phyloP scores from a whole-genome alignment of 2,329 filamentous ascomycete genomes.

The Leptographium galeiforme region DNA sequence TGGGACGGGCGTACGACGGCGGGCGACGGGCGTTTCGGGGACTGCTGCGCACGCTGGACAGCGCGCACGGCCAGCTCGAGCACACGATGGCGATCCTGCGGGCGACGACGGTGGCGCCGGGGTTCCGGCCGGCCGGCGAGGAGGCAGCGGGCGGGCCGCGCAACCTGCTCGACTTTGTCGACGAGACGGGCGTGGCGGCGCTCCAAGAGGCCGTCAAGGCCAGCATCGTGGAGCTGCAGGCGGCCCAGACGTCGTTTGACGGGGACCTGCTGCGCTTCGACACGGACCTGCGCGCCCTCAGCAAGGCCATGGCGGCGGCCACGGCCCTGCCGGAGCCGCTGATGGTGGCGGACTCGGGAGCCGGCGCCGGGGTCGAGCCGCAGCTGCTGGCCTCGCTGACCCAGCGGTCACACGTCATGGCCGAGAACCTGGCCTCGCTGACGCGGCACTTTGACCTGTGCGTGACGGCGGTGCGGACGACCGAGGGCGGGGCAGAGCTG shows the following conservation, averaged over 20 bases:
- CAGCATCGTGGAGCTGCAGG: constrained; percentile 57
- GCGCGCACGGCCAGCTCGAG: constrained; percentile 49
- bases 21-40: constrained; percentile 47
- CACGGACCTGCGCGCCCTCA: constrained; percentile 54
- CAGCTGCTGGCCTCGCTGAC: constrained; percentile 51
- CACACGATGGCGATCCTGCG: constrained; percentile 53
- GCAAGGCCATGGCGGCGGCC: constrained; percentile 37
- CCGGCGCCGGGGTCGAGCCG: constrained; percentile 21
- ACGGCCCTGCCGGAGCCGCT: constrained; percentile 17
- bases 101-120: constrained; percentile 48
- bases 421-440: constrained; percentile 63
- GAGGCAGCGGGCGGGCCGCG: constrained; percentile 27
- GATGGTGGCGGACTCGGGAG: background rate
- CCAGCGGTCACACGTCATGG: constrained; percentile 68
- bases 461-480: constrained; percentile 79
- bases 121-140: constrained; percentile 46
- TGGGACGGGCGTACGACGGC: constrained; percentile 42
- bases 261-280: constrained; percentile 64
- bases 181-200: constrained; percentile 53
- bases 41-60: constrained; percentile 52
- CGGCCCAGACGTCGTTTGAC: constrained; percentile 60
- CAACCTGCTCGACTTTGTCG: constrained; percentile 62
- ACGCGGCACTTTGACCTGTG: constrained; percentile 88
- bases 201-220: constrained; percentile 54
- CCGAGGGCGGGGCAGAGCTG: constrained; percentile 62